A percentile compares a stretch with the other conserved stretches of the same genome.
Evolutionary conservation across 176 grass and related monocot species (phyloP).

Genomic region (Cocos nucifera): DNA sequence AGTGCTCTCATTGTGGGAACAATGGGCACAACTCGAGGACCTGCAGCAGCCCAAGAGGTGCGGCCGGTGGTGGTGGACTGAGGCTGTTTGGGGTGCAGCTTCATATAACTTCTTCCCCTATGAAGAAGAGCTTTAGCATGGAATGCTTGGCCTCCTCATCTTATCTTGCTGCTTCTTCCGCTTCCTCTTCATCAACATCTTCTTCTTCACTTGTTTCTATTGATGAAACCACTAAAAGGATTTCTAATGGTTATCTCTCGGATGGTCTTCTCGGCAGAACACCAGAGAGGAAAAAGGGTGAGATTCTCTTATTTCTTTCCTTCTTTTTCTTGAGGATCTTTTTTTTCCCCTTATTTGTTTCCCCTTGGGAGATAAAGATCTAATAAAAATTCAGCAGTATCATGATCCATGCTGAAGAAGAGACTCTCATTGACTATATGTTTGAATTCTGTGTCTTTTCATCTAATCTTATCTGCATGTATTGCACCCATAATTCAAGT

Average conservation of each 20-base stretch:
- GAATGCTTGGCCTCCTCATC: constrained; percentile 8
- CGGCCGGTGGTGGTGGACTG: constrained; percentile 1
- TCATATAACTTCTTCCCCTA: constrained; percentile 1
- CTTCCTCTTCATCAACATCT: background rate
- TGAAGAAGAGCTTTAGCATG: constrained; percentile 4
- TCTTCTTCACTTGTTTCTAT: constrained; percentile 8
- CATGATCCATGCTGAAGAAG: no score
- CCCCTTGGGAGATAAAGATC: no score
- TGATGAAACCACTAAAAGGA: constrained; percentile 13
- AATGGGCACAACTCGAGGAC: constrained; percentile 7
- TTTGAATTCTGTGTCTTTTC: no score
- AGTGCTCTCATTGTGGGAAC: constrained; percentile 13
- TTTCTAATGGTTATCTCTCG: constrained; percentile 17
- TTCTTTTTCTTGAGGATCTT: no score
- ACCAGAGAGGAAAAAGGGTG: constrained; percentile 21
- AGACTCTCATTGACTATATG: no score
- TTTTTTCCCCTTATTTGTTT: no score
- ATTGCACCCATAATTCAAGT: no score
- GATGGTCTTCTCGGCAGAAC: constrained; percentile 4
- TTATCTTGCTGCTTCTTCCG: constrained; percentile 4
- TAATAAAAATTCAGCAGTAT: no score
- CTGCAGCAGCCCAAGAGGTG: background rate
- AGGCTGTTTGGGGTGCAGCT: constrained; percentile 7
- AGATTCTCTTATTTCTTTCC: background rate
- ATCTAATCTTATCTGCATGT: no score